Conservation (phyloP, 2,329 filamentous ascomycete species). For the Pseudocercospora fijiensis region DNA sequence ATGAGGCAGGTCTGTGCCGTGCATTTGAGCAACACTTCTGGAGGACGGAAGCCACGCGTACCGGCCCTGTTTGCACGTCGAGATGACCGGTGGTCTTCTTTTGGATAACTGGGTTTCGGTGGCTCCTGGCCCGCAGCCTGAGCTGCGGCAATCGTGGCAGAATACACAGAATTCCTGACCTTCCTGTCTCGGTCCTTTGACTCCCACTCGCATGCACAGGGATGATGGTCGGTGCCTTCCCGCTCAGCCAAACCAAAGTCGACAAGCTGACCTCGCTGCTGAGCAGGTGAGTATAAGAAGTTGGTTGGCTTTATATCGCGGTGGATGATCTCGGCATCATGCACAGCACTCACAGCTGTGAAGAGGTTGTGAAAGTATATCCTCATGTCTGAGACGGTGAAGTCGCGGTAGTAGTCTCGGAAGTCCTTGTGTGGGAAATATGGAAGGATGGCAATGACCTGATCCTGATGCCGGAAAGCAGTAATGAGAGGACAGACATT, state of each 20-base stretch:
- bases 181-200: slow-evolving; percentile 59
- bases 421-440: slow-evolving; percentile 97
- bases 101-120: slow-evolving; percentile 69
- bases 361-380: slow-evolving; percentile 89
- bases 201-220: slow-evolving; percentile 76
- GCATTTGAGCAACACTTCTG: slow-evolving; percentile 95
- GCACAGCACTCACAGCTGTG: slow-evolving; percentile 77
- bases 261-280: slow-evolving; percentile 85
- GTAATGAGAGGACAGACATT: slow-evolving; percentile 95
- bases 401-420: slow-evolving; percentile 86
- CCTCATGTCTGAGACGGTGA: slow-evolving; percentile 81
- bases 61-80: slow-evolving; percentile 91
- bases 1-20: slow-evolving; percentile 89
- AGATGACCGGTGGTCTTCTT: slow-evolving; percentile 82
- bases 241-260: slow-evolving; percentile 95
- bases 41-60: slow-evolving; percentile 91
- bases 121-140: slow-evolving; percentile 30
- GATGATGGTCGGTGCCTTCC: slow-evolving; percentile 68
- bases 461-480: slow-evolving; percentile 90
- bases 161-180: slow-evolving; percentile 59
- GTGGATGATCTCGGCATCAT: slow-evolving; percentile 81
- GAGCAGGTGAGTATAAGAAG: slow-evolving; percentile 84
- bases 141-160: slow-evolving; percentile 49
- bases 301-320: slow-evolving; percentile 72
- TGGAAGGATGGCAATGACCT: slow-evolving; percentile 90